Base-by-base conservation (phyloP, 2,329 filamentous ascomycete species). In the Colletotrichum salicis region DNA sequence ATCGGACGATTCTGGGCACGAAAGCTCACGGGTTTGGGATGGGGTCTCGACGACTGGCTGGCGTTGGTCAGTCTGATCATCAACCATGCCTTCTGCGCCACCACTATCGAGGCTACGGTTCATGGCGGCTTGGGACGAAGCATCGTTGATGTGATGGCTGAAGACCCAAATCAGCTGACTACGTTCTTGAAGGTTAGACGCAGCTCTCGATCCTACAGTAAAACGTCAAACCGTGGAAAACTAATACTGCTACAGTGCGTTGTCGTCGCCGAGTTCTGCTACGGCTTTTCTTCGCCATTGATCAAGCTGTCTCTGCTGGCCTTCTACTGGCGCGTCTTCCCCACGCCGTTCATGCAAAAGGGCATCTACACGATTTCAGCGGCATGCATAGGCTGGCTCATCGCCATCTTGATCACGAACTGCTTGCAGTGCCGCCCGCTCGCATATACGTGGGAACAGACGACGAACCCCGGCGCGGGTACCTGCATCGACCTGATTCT, bases 191-290 rank as follows among this genome's bases (percentile, higher is more conserved):
- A 67, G 64, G 64, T 67, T 1, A n/a, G 63, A 41, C 15, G 13
- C 13, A 19, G 37, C 15, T 41, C 37, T 41, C 6, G 1, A 8
- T 12, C 6, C 33, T 22, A 12, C 37, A 10, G 35, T 5, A 10
- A 10, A 1, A 4, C 5, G 19, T 41, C 37, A 52, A 31, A 52
- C 12, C 12, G 35, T 15, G 12, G 5, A 45, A 15, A 54, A 31
- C 55, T 66, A 15, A 66, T n/a, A 0, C 15, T 35, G 4, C 12
- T 4, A 1, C 11, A 67, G 64, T 67, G 54, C 57, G 41, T 57
- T 15, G 61, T 64, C n/a, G 54, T 51, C 13, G 67, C 69, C 61
- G 67, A 73, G 62, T 72, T 69, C 54, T 73, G 61, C 57, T 72
- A 67, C 35, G 69, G 59, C 27, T 59, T 58, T 27, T 58, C 52